Evolutionary conservation across 768 basidiomycete species (phyloP).

Genomic region (Holtermanniella nyarrowii): DNA sequence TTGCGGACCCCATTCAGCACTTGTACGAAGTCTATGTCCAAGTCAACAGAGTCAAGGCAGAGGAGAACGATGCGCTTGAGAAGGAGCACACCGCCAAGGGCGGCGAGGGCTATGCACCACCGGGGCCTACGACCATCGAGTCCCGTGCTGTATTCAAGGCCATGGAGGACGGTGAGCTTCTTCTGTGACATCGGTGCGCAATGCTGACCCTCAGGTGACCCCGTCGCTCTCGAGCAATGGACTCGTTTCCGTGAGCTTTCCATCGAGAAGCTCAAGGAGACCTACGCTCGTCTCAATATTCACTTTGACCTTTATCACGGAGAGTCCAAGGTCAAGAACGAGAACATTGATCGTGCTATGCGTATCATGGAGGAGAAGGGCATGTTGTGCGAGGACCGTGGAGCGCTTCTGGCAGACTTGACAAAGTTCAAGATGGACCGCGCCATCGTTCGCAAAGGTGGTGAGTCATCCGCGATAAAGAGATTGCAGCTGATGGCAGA

Average conservation of each 20-base stretch:
- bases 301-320: conserved; percentile 86
- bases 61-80: conserved; percentile 25
- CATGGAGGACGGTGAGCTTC: conserved; percentile 65
- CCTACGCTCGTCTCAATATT: conserved; percentile 82
- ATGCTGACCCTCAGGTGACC: conserved; percentile 48
- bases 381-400: conserved; percentile 49
- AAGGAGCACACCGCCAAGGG: background rate
- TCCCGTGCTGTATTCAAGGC: conserved; percentile 83
- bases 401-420: conserved; percentile 72
- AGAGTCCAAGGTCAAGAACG: conserved; percentile 58
- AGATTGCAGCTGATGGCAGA: conserved; percentile 46
- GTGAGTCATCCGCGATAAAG: conserved; percentile 16
- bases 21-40: conserved; percentile 88
- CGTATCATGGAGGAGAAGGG: conserved; percentile 58
- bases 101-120: background rate
- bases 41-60: conserved; percentile 61
- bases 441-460: conserved; percentile 71
- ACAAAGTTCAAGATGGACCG: conserved; percentile 85
- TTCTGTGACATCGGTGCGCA: background rate
- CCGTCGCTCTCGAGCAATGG: conserved; percentile 75
- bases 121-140: conserved; percentile 45
- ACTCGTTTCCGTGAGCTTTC: conserved; percentile 83
- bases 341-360: conserved; percentile 58
- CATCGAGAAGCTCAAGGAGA: conserved; percentile 75
- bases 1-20: conserved; percentile 85